phyloP scores from a whole-genome alignment of 2,329 filamentous ascomycete species.

The Ascochyta rabiei region DNA sequence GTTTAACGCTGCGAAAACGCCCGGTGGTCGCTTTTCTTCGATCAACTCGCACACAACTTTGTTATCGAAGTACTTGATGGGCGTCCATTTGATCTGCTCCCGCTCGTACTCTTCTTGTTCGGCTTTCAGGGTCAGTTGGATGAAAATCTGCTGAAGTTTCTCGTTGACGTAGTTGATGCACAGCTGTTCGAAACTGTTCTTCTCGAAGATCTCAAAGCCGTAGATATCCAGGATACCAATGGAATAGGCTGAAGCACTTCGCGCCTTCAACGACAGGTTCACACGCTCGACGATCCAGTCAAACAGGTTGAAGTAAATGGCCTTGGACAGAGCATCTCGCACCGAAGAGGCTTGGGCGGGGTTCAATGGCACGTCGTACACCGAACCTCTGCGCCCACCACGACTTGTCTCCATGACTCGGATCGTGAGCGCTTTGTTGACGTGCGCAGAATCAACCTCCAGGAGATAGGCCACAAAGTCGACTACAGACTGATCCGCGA shows the following conservation, averaged over 20 bases:
- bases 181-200: constrained; percentile 97
- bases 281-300: constrained; percentile 97
- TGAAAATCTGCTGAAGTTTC: constrained; percentile 98
- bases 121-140: constrained; percentile 92
- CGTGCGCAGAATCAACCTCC: constrained; percentile 79
- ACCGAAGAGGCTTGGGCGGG: constrained; percentile 84
- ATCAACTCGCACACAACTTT: constrained; percentile 98
- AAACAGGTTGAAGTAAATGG: constrained; percentile 96
- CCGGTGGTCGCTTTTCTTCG: constrained; percentile 86
- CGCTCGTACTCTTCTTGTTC: constrained; percentile 97
- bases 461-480: constrained; percentile 94
- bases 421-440: constrained; percentile 87
- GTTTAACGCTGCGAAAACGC: constrained; percentile 94
- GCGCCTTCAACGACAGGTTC: constrained; percentile 84
- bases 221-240: constrained; percentile 99
- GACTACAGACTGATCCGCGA: constrained; percentile 87
- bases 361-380: constrained; percentile 81
- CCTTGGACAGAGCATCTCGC: constrained; percentile 89
- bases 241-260: constrained; percentile 76
- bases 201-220: constrained; percentile 97
- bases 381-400: constrained; percentile 68
- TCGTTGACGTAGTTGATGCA: constrained; percentile 99
- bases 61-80: constrained; percentile 99
- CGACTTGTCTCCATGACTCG: constrained; percentile 78
- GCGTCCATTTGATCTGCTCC: constrained; percentile 98